Evolutionary conservation across 257 asterid species (phyloP), one percentile per base, ranked within the genome.

Genomic region (Primulina eburnea): DNA sequence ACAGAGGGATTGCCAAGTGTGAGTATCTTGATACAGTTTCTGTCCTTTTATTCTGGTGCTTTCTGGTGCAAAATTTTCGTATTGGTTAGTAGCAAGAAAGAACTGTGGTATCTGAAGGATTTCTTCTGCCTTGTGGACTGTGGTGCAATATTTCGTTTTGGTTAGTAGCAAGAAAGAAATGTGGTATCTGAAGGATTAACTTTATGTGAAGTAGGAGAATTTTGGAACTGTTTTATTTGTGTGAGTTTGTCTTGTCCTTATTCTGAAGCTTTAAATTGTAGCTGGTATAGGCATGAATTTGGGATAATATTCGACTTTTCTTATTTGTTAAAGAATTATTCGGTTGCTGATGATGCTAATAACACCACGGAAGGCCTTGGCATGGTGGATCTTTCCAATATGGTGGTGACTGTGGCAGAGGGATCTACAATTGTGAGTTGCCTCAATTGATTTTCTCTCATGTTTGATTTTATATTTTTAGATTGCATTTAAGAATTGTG

Each of bases 1-100:
- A 69, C 80, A 56, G 63, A 69, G 59, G 72, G 30, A 11, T 69
- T 60, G 20, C 53, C 71, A 6, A 35, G 35, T 47, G 75, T 73
- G 43, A 62, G 66, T 72, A 61, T 63, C 53, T 1, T 53, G 71
- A 53, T 63, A 68, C 28, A 5, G 55, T 47, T 55, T 68, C 16
- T 30, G 6, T 24, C 24, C 29, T 18, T 37, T 33, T 50, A 30
- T 21, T 71, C 24, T 12, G 20, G 4, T 57, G 30, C 59, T 64
- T 55, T 10, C 8, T 37, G n/a, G 11, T 50, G 12, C 20, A 14
- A 14, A 52, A 21, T 53, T 24, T 24, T 34, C 52, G 16, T 52
- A 3, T 60, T 62, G 37, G 63, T 62, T 6, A 32, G 55, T 56
- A 6, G 52, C 53, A 10, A 40, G 4, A 40, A 40, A 40, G 52